Evolutionary conservation across 305 asterid species (phyloP).

Genomic region (Fraxinus floribunda): DNA sequence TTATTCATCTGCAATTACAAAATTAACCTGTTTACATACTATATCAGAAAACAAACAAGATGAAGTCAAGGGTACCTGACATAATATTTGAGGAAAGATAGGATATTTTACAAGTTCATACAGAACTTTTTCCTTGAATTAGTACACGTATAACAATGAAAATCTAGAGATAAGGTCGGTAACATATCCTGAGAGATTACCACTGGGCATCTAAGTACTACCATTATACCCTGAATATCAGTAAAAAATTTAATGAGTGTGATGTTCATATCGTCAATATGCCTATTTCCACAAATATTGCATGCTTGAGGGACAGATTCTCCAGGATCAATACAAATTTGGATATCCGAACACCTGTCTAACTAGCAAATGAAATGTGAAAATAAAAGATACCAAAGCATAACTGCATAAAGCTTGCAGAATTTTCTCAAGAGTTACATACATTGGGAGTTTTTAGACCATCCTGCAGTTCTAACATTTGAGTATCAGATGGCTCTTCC

Average conservation of each 20-base stretch:
- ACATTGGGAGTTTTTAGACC: constrained; percentile 77
- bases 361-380: constrained; percentile 11
- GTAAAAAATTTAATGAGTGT: background rate
- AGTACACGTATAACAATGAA: background rate
- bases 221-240: background rate
- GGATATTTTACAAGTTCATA: background rate
- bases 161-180: background rate
- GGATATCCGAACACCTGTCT: background rate
- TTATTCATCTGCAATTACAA: constrained; percentile 48
- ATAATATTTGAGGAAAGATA: background rate
- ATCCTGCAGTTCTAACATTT: constrained; percentile 48
- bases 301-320: background rate
- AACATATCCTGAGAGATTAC: background rate
- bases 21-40: background rate
- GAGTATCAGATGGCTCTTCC: constrained; percentile 65
- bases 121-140: background rate
- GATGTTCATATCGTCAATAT: background rate
- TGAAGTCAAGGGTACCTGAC: background rate
- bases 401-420: background rate
- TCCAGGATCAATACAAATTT: background rate
- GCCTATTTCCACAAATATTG: background rate
- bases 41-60: background rate
- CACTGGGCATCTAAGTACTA: background rate
- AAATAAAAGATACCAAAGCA: background rate
- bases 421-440: constrained; percentile 28